These are phyloP conservation scores for Russula ochroleuca DNA, from an alignment of 768 basidiomycete genomes.

Conservation along the genomic window DNA sequence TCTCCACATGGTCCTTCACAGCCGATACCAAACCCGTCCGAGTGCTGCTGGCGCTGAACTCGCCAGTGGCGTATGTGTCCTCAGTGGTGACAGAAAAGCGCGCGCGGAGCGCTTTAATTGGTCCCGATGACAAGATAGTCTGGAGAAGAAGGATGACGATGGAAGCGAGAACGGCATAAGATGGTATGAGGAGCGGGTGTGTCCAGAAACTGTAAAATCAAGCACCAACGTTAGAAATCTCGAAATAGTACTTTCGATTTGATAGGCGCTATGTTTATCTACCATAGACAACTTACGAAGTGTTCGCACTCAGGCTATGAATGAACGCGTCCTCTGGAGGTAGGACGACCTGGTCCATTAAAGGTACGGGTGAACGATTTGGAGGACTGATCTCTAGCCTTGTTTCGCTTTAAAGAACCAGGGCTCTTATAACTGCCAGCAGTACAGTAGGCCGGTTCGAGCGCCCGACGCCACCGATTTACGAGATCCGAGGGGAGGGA, in stretches of 20 bases:
- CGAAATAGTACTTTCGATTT: not conserved
- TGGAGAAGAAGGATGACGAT: slow-evolving; percentile 12
- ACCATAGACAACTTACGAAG: slow-evolving; percentile 2
- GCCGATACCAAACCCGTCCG: slow-evolving; percentile 20
- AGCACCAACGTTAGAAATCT: not conserved
- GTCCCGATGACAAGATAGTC: not conserved
- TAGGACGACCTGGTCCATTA: slow-evolving; percentile 13
- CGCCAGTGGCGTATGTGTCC: not conserved
- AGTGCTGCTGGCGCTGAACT: not conserved
- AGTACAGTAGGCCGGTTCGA: too few relatives aligned
- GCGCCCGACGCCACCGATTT: too few relatives aligned
- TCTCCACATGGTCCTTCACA: slow-evolving; percentile 35
- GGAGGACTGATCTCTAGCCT: not conserved
- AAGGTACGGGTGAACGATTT: not conserved
- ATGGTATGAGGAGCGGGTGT: slow-evolving; percentile 22
- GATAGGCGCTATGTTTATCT: not conserved
- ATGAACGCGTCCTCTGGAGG: not conserved
- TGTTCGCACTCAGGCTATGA: not conserved
- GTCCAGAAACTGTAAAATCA: slow-evolving; percentile 12
- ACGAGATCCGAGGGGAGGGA: too few relatives aligned
- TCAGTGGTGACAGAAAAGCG: not conserved
- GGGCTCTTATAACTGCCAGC: too few relatives aligned
- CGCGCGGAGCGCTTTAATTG: not conserved
- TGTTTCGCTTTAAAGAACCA: not conserved
- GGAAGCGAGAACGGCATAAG: slow-evolving; percentile 15